These are phyloP conservation scores for Cicer yamashitae DNA, from an alignment of 306 rosid species.

Conservation along the genomic window DNA sequence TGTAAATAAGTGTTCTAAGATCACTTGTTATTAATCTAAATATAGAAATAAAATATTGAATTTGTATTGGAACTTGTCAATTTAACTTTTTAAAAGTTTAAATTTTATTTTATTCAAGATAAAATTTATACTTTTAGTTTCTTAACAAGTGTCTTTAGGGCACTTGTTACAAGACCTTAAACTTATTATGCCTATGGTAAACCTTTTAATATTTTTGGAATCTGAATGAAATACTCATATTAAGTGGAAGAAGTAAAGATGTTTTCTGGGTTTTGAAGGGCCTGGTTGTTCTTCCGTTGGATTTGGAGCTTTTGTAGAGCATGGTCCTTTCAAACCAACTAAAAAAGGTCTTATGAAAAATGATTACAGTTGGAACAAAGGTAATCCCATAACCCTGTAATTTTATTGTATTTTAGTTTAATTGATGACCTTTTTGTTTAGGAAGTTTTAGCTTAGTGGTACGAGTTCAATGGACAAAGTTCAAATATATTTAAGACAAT, in stretches of 20 bases:
- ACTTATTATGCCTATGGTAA: background rate
- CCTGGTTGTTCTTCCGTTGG: slow-evolving; percentile 91
- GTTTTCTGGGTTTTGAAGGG: slow-evolving; percentile 55
- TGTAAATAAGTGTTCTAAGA: no score
- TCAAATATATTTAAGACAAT: no score
- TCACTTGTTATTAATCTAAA: no score
- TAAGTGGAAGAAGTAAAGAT: slow-evolving; percentile 26
- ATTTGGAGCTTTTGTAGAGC: slow-evolving; percentile 73
- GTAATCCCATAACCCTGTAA: slow-evolving; percentile 38
- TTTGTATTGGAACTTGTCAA: background rate
- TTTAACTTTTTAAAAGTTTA: no score
- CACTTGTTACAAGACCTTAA: no score
- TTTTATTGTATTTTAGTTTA: background rate
- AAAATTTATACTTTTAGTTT: no score
- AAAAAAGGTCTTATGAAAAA: slow-evolving; percentile 57
- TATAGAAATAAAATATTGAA: background rate
- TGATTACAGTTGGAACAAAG: slow-evolving; percentile 72
- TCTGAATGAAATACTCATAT: background rate
- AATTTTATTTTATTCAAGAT: no score
- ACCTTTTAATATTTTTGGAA: background rate
- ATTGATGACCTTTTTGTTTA: background rate
- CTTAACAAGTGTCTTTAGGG: no score
- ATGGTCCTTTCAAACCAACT: slow-evolving; percentile 76
- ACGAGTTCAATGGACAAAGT: no score
- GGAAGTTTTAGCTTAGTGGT: no score